Base-by-base conservation (phyloP, 1,139 yeast species). In the Debaryomyces sp. region DNA sequence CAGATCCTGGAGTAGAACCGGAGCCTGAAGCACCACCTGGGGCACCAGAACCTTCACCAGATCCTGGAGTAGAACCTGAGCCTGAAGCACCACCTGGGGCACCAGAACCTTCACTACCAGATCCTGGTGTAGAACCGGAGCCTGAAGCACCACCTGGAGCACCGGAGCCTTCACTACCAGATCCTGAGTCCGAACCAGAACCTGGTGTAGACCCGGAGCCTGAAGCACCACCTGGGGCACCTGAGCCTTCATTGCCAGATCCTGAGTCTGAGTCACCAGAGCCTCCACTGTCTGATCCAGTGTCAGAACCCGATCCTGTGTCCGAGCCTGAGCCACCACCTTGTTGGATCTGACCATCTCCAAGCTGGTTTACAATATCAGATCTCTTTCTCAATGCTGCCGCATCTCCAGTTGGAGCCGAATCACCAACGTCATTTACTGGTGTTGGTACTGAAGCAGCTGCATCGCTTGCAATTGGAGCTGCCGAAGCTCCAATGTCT, bases 351-450 rank as follows among this genome's bases (percentile, higher is more conserved):
- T 75, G 79, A 41, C 79, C 78, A 50, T 73, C 78, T 43, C 64
- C 59, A 32, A 74, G 75, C 63, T 75, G 80, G 47, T 70, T 63
- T 8, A 46, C 46, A 8, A 26, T 26, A 22, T 29, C 43, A 32
- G 24, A 43, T 43, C 49, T 46, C 43, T 37, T 46, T 9, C 24
- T 30, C 41, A 42, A 42, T 13, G 64, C 80, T 85, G 59, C 78
- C 69, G 21, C 5, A 67, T 81, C 85, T 58, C 85, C 85, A 53
- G 80, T 84, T 50, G 72, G 18, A 7, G 29, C 18, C 67, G 52
- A 78, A 78, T 1, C 38, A 10, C 24, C 13, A 12, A 8, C 24
- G 10, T 65, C 52, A 36, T 62, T 61, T 32, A 64, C 53, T 45
- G 50, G 48, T 43, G 24, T n/a, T 18, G 38, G 38, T 8, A 21